phyloP scores from a whole-genome alignment of 305 asterid genomes.

The Petunia hybrid region DNA sequence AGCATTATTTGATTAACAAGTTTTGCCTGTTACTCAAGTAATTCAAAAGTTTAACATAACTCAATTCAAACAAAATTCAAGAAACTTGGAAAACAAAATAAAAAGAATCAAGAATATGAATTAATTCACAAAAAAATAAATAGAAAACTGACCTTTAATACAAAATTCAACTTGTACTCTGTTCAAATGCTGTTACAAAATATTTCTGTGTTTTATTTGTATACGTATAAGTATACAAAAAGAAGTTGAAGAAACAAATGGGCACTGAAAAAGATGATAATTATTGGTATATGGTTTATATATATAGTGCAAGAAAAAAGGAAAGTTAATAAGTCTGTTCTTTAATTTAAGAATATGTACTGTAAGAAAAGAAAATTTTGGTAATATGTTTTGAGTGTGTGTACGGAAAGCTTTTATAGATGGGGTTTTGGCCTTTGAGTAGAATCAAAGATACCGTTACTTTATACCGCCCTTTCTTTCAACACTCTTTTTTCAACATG shows the following conservation, averaged over 20 bases:
- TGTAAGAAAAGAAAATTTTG: no score
- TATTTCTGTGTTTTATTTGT: neutral
- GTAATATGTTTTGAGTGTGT: neutral
- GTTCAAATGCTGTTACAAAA: neutral
- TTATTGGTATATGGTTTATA: neutral
- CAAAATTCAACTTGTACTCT: constrained; percentile 6
- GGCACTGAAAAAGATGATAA: constrained; percentile 9
- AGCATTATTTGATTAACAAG: neutral
- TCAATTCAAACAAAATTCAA: neutral
- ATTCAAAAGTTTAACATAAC: constrained; percentile 10
- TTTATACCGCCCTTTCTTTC: constrained; percentile 25
- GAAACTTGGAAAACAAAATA: neutral
- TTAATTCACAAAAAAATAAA: neutral
- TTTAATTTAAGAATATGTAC: no score
- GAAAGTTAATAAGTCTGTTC: neutral
- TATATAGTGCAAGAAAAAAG: neutral
- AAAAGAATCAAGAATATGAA: neutral
- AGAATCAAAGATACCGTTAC: constrained; percentile 34
- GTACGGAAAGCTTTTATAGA: neutral
- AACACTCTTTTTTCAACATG: neutral
- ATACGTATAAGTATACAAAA: neutral
- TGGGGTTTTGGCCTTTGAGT: constrained; percentile 32
- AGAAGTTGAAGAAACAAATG: neutral
- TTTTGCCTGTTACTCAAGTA: neutral
- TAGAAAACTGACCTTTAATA: constrained; percentile 18